phyloP scores from a whole-genome alignment of 169 alveolate species.

The Cryptosporidium felis region DNA sequence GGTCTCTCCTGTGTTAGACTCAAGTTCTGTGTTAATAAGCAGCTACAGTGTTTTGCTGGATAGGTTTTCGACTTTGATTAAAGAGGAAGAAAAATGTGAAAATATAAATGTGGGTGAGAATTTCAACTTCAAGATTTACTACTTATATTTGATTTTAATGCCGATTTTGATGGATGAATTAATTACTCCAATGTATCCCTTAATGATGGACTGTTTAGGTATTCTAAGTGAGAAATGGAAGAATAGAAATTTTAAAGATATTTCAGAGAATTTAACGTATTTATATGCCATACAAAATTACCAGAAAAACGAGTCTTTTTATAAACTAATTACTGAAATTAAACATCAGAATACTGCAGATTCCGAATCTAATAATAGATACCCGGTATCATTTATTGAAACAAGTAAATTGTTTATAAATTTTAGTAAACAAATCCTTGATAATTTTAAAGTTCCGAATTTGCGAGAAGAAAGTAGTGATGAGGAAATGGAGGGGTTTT shows the following conservation, averaged over 20 bases:
- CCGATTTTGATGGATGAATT: conserved; percentile 34
- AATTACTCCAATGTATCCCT: conserved; percentile 10
- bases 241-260: background rate
- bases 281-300: background rate
- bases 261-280: too few relatives aligned
- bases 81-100: background rate
- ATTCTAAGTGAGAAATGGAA: background rate
- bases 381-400: conserved; percentile 56
- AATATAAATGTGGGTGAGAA: too few relatives aligned
- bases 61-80: background rate
- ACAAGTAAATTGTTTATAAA: conserved; percentile 13
- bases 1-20: too few relatives aligned
- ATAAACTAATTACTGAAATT: background rate
- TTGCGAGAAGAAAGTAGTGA: background rate
- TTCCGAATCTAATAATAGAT: conserved; percentile 2
- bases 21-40: background rate
- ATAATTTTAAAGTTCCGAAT: too few relatives aligned
- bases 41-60: background rate
- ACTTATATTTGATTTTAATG: conserved; percentile 12
- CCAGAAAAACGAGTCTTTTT: conserved; percentile 9
- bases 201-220: background rate
- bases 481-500: background rate
- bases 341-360: background rate
- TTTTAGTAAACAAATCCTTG: background rate
- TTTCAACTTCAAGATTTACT: too few relatives aligned